phyloP scores from a whole-genome alignment of 169 alveolate species.

The Besnoitia besnoiti region DNA sequence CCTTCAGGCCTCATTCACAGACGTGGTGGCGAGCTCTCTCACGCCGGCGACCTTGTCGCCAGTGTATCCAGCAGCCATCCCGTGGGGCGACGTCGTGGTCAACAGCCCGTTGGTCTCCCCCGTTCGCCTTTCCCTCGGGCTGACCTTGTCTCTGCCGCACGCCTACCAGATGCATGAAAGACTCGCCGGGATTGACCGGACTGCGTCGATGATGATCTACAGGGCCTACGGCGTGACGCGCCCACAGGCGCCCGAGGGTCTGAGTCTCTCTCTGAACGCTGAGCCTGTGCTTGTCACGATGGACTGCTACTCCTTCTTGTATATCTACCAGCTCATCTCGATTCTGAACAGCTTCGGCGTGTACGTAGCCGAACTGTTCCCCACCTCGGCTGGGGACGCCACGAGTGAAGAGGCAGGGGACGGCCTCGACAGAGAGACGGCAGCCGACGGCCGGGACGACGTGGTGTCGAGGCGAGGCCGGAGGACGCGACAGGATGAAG shows the following conservation, averaged over 20 bases:
- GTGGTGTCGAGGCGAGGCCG: not conserved
- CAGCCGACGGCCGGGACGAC: not conserved
- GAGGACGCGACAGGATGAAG: not conserved
- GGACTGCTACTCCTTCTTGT: conserved; percentile 32
- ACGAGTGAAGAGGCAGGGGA: conserved; percentile 8
- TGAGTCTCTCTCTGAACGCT: not conserved
- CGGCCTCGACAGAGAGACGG: conserved; percentile 5
- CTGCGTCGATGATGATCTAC: conserved; percentile 27
- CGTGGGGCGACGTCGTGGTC: conserved; percentile 48
- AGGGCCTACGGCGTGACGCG: conserved; percentile 34
- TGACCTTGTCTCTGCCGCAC: conserved; percentile 36
- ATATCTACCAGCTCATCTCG: conserved; percentile 49
- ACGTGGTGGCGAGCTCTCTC: conserved; percentile 37
- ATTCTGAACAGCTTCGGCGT: not conserved
- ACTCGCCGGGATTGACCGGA: conserved; percentile 26
- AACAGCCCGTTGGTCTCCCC: conserved; percentile 54
- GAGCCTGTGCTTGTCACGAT: conserved; percentile 54
- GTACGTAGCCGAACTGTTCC: not conserved
- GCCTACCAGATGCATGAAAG: conserved; percentile 24
- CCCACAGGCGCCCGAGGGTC: conserved; percentile 44
- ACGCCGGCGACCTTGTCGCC: conserved; percentile 49
- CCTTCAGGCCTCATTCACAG: conserved; percentile 3
- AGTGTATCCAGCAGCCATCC: conserved; percentile 29
- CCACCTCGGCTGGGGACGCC: not conserved
- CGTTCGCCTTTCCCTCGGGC: conserved; percentile 10